phyloP scores from a whole-genome alignment of 257 asterid species.

The Nicotiana tomentosiformis region DNA sequence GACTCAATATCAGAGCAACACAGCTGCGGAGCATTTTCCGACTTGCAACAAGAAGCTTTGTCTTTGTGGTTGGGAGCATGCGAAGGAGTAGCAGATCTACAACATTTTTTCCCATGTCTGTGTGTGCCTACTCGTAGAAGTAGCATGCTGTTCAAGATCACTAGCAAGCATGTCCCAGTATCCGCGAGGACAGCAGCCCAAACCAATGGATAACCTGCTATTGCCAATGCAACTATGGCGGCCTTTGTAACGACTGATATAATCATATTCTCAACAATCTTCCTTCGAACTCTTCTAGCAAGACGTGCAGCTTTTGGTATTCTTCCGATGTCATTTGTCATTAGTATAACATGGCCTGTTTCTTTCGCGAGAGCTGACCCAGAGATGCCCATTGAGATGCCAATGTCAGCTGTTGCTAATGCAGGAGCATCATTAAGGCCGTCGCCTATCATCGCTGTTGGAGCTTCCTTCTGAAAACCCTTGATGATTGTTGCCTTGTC shows the following conservation, averaged over 20 bases:
- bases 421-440: conserved; percentile 91
- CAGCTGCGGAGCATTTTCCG: conserved; percentile 7
- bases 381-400: conserved; percentile 86
- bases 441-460: conserved; percentile 82
- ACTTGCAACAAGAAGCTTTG: not conserved
- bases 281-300: conserved; percentile 46
- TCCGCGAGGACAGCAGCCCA: conserved; percentile 87
- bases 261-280: conserved; percentile 58
- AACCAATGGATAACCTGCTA: conserved; percentile 79
- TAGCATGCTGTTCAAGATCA: conserved; percentile 79
- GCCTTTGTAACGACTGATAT: conserved; percentile 47
- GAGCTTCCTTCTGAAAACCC: conserved; percentile 53
- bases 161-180: conserved; percentile 76
- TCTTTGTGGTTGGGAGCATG: conserved; percentile 9
- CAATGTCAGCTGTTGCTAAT: conserved; percentile 68
- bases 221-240: conserved; percentile 58
- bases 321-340: conserved; percentile 72
- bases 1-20: conserved; percentile 24
- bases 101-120: not conserved
- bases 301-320: conserved; percentile 49
- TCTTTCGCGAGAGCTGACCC: conserved; percentile 86
- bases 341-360: conserved; percentile 60
- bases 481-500: conserved; percentile 51
- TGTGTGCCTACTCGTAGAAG: conserved; percentile 29
- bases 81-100: conserved; percentile 9